These are phyloP conservation scores for Chaetoscypha palmicola DNA, from an alignment of 2,329 filamentous ascomycete species.

Conservation along the genomic window DNA sequence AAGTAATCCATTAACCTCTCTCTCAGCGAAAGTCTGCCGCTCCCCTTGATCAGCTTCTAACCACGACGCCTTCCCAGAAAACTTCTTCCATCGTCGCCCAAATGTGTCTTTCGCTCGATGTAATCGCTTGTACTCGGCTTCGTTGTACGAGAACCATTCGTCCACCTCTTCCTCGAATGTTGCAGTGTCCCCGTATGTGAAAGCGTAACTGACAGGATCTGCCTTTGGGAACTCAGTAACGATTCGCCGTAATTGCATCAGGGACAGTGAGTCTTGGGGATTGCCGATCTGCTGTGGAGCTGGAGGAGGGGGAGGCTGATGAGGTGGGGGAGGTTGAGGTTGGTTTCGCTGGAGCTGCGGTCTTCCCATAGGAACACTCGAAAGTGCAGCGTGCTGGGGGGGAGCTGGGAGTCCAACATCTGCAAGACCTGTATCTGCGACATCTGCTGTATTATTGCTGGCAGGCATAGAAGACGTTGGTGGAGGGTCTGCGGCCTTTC, in stretches of 20 bases:
- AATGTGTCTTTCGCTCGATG: conserved; percentile 70
- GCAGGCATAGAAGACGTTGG: neutral
- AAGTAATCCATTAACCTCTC: conserved; percentile 41
- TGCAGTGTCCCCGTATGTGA: conserved; percentile 67
- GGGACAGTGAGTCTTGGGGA: conserved; percentile 63
- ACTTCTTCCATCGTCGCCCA: conserved; percentile 63
- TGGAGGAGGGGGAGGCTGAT: conserved; percentile 30
- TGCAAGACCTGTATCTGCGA: conserved; percentile 37
- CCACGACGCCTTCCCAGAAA: conserved; percentile 54
- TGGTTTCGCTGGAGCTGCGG: conserved; percentile 33
- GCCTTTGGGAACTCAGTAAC: conserved; percentile 65
- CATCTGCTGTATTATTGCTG: conserved; percentile 25
- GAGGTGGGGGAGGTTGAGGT: conserved; percentile 32
- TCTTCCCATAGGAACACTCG: conserved; percentile 23
- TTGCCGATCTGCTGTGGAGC: conserved; percentile 29
- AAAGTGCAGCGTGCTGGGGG: conserved; percentile 5
- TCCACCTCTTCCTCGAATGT: conserved; percentile 82
- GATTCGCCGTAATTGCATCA: conserved; percentile 65
- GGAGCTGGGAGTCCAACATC: conserved; percentile 29
- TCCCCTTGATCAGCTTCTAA: conserved; percentile 52
- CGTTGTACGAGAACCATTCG: conserved; percentile 94
- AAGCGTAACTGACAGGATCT: conserved; percentile 75
- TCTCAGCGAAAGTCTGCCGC: conserved; percentile 49
- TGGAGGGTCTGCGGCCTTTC: neutral
- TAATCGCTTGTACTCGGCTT: conserved; percentile 76